Evolutionary conservation across 2,329 filamentous ascomycete genomes (phyloP).

Genomic region (Stagonosporopsis rhizophila): DNA sequence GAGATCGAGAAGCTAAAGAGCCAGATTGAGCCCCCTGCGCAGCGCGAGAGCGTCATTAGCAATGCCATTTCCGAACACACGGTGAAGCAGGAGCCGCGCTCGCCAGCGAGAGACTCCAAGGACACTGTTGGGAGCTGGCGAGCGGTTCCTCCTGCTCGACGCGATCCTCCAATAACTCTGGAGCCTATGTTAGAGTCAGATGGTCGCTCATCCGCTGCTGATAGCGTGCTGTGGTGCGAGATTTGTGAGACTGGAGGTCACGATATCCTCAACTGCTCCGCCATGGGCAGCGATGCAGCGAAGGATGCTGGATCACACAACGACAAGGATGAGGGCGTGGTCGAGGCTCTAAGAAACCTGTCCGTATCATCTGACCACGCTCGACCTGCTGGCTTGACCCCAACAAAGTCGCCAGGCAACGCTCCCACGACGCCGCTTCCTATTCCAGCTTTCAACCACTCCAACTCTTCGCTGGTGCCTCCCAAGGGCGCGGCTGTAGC

Average conservation of each 20-base stretch:
- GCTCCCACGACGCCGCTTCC: slow-evolving; percentile 47
- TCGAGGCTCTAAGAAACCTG: slow-evolving; percentile 43
- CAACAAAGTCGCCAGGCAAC: slow-evolving; percentile 44
- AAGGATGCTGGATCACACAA: slow-evolving; percentile 32
- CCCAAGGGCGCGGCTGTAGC: slow-evolving; percentile 43
- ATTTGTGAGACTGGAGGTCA: slow-evolving; percentile 93
- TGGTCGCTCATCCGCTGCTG: slow-evolving; percentile 66
- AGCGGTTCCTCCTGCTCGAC: slow-evolving; percentile 39
- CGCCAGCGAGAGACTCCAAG: slow-evolving; percentile 70
- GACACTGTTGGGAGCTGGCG: slow-evolving; percentile 68
- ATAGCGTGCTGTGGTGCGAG: slow-evolving; percentile 83
- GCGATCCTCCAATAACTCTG: slow-evolving; percentile 56
- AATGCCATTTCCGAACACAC: slow-evolving; percentile 61
- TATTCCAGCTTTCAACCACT: slow-evolving; percentile 39
- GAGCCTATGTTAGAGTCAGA: slow-evolving; percentile 76
- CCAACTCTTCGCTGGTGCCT: slow-evolving; percentile 41
- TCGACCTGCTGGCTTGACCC: slow-evolving; percentile 39
- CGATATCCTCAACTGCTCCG: slow-evolving; percentile 92
- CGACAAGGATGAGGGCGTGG: slow-evolving; percentile 41
- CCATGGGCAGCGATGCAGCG: slow-evolving; percentile 71
- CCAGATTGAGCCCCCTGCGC: slow-evolving; percentile 46
- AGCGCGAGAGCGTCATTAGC: slow-evolving; percentile 62
- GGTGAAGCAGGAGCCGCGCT: slow-evolving; percentile 57
- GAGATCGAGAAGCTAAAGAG: slow-evolving; percentile 70
- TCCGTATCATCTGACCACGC: slow-evolving; percentile 42